These are phyloP conservation scores for Candida incommunis DNA, from an alignment of 805 yeast species.

Conservation along the genomic window DNA sequence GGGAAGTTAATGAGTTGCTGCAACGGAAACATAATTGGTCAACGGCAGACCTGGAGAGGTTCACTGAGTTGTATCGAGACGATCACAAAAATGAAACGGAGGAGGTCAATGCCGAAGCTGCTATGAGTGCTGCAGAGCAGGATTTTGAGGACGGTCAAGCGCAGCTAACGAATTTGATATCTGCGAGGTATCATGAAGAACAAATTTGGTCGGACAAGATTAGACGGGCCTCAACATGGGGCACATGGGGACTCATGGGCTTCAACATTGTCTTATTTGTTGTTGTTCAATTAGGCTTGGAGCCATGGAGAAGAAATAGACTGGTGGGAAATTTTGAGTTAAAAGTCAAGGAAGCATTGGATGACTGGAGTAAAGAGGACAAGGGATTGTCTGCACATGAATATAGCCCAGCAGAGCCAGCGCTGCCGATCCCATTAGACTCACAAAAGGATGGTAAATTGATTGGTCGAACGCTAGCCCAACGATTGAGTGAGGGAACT, in stretches of 20 bases:
- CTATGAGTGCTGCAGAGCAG: slow-evolving; percentile 40
- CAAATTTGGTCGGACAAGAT: slow-evolving; percentile 98
- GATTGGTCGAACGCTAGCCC: not conserved
- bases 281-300: slow-evolving; percentile 73
- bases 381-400: too few relatives aligned
- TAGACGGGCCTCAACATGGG: slow-evolving; percentile 91
- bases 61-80: slow-evolving; percentile 65
- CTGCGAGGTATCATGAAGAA: slow-evolving; percentile 88
- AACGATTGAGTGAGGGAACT: not conserved
- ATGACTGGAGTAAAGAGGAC: slow-evolving; percentile 2
- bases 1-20: slow-evolving; percentile 72
- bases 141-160: slow-evolving; percentile 57
- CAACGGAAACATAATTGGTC: slow-evolving; percentile 80
- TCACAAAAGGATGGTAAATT: too few relatives aligned
- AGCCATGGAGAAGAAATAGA: slow-evolving; percentile 84
- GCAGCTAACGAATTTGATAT: slow-evolving; percentile 57
- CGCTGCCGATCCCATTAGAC: too few relatives aligned
- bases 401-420: too few relatives aligned
- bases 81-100: slow-evolving; percentile 60
- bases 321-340: slow-evolving; percentile 74
- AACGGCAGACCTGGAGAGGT: slow-evolving; percentile 63
- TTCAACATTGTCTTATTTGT: slow-evolving; percentile 66
- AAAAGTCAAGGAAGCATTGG: slow-evolving; percentile 38
- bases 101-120: slow-evolving; percentile 37
- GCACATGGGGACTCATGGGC: slow-evolving; percentile 83